Conservation (phyloP, 2,329 filamentous ascomycete genomes). For the Allantophomopsis cytisporea region DNA sequence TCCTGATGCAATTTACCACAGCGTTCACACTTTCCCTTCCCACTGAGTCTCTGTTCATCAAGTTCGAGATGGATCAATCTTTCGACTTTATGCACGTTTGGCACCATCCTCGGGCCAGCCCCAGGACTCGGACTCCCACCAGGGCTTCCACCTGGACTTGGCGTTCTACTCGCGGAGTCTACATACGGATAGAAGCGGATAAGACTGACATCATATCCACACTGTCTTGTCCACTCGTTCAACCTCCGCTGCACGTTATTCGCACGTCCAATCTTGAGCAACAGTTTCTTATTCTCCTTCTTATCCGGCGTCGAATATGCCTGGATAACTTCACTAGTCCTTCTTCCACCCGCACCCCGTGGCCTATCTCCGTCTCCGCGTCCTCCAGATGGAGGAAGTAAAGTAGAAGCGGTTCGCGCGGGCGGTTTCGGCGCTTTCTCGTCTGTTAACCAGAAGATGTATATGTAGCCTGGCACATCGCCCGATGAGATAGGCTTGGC, state of each 20-base stretch:
- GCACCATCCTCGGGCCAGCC: conserved; percentile 52
- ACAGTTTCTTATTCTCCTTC: conserved; percentile 39
- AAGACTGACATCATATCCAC: conserved; percentile 76
- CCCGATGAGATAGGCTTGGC: conserved; percentile 57
- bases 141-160: conserved; percentile 1
- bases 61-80: conserved; percentile 83
- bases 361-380: conserved; percentile 5
- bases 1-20: conserved; percentile 83
- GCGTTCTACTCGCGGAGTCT: conserved; percentile 16
- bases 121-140: conserved; percentile 7
- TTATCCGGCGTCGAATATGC: conserved; percentile 26
- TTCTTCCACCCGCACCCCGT: conserved; percentile 22
- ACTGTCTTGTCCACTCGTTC: conserved; percentile 89
- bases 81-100: conserved; percentile 79
- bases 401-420: conserved; percentile 41
- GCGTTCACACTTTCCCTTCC: conserved; percentile 48
- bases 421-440: conserved; percentile 38
- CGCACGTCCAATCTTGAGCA: conserved; percentile 54
- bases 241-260: conserved; percentile 82
- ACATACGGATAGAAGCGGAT: conserved; percentile 86
- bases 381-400: conserved; percentile 36
- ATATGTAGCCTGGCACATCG: conserved; percentile 86
- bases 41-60: conserved; percentile 40
- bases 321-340: conserved; percentile 40
- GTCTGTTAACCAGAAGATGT: conserved; percentile 95